Evolutionary conservation across 2,329 filamentous ascomycete species (phyloP), one percentile per base, ranked within the genome.

Genomic region (Penicillium sp.): DNA sequence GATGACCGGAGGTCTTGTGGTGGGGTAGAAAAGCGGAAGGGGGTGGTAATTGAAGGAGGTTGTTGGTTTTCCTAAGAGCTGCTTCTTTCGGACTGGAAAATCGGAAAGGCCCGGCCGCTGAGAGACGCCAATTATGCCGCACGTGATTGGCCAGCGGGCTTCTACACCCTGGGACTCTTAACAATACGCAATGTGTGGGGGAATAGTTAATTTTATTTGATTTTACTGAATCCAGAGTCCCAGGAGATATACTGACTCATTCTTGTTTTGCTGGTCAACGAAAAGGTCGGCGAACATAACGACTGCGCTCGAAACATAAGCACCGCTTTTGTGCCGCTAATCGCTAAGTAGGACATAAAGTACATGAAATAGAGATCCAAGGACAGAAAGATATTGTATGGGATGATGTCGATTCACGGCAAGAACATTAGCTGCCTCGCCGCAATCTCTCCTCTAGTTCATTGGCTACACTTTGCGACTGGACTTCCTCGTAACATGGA

Each of bases 401-500:
- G 11, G 19, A 39, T 40, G 35, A 27, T 35, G 19, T 19, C 4
- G 29, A 5, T 34, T 27, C 28, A 27, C 13, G 18, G 13, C 19
- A 46, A 34, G 22, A 27, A 19, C 19, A 35, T 63, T 49, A 70
- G 43, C 60, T 66, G 38, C 59, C 56, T 37, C 60, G 58, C 39
- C 65, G 69, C 48, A 70, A 72, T 58, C 79, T 77, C 54, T 79
- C 77, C 64, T 92, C 87, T 36, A 88, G 77, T 58, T 88, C 88
- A 53, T 87, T 80, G 38, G 86, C 84, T 57, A 91, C 78, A 52
- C 86, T 87, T 59, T 88, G 82, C 65, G 89, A 83, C 70, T 96
- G 92, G 25, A 88, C 88, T 69, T 95, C 89, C 63, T 96, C 90
- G 65, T 97, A 97, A 30, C 84, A 88, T 41, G 92, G 92, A 40